Evolutionary conservation across 768 basidiomycete genomes (phyloP).

Genomic region (Boletus rex-veris): DNA sequence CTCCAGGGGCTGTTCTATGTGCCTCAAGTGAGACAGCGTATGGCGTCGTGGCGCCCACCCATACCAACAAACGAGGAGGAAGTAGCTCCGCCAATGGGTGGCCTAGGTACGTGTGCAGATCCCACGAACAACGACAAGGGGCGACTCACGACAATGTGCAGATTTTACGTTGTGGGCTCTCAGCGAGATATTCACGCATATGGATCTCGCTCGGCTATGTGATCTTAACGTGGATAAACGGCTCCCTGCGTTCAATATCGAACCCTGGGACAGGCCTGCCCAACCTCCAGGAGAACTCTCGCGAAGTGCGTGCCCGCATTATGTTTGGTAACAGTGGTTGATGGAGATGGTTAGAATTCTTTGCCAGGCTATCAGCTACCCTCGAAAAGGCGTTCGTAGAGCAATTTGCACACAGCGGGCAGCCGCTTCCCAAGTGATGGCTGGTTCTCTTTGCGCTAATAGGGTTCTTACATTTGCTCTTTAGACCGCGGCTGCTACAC

Average conservation of each 20-base stretch:
- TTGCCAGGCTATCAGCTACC: constrained; percentile 38
- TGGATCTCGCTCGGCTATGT: constrained; percentile 62
- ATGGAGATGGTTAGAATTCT: constrained; percentile 41
- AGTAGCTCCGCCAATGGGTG: constrained; percentile 27
- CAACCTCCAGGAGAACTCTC: constrained; percentile 43
- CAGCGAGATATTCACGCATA: constrained; percentile 63
- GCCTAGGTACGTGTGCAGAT: constrained; percentile 35
- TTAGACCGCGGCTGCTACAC: constrained; percentile 44
- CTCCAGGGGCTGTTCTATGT: constrained; percentile 55
- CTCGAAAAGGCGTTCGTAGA: constrained; percentile 45
- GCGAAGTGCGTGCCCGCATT: constrained; percentile 29
- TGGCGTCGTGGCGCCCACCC: constrained; percentile 37
- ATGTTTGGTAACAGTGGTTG: constrained; percentile 7
- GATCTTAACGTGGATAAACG: constrained; percentile 53
- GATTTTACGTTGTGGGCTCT: constrained; percentile 53
- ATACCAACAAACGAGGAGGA: constrained; percentile 17
- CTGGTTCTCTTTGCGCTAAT: not conserved
- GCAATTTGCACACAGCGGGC: constrained; percentile 35
- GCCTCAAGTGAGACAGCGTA: constrained; percentile 58
- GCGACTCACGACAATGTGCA: constrained; percentile 19
- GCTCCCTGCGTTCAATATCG: constrained; percentile 45
- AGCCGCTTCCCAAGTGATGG: constrained; percentile 31
- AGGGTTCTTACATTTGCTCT: not conserved
- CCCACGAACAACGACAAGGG: not conserved
- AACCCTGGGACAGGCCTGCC: constrained; percentile 35